phyloP scores from a whole-genome alignment of 2,329 filamentous ascomycete species.

The Didymella pomorum region DNA sequence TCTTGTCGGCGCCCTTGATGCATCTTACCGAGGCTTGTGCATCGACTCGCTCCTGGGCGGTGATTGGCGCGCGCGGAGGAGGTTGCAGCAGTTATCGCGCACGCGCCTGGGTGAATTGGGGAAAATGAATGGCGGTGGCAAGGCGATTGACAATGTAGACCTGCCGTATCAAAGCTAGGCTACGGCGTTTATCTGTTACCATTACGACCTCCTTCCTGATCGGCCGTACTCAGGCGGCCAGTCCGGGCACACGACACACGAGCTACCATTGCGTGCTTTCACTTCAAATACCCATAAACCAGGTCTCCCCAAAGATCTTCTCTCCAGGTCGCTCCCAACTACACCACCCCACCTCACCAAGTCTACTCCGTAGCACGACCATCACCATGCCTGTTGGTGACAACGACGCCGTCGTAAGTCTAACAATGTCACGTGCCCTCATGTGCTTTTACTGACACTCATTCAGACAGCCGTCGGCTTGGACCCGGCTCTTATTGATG shows the following conservation, averaged over 20 bases:
- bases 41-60: conserved; percentile 21
- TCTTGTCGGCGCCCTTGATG: conserved; percentile 16
- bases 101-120: conserved; percentile 21
- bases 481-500: conserved; percentile 46
- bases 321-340: conserved; percentile 25
- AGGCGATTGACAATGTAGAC: conserved; percentile 30
- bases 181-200: conserved; percentile 20
- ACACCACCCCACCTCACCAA: conserved; percentile 14
- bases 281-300: conserved; percentile 20
- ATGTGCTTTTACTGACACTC: conserved; percentile 21
- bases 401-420: conserved; percentile 37
- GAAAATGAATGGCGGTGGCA: conserved; percentile 31
- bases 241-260: conserved; percentile 21
- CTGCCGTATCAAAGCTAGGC: conserved; percentile 24
- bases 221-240: conserved; percentile 20
- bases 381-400: conserved; percentile 39
- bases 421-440: neutral
- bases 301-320: conserved; percentile 20
- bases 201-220: conserved; percentile 32
- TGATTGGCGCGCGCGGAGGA: conserved; percentile 18
- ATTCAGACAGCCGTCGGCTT: conserved; percentile 39
- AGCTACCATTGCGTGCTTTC: conserved; percentile 25
- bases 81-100: conserved; percentile 17
- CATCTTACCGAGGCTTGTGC: conserved; percentile 30
- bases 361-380: conserved; percentile 23